These are phyloP conservation scores for Penicillium psychrofluorescens DNA, from an alignment of 495 filamentous ascomycete genomes.

Conservation along the genomic window DNA sequence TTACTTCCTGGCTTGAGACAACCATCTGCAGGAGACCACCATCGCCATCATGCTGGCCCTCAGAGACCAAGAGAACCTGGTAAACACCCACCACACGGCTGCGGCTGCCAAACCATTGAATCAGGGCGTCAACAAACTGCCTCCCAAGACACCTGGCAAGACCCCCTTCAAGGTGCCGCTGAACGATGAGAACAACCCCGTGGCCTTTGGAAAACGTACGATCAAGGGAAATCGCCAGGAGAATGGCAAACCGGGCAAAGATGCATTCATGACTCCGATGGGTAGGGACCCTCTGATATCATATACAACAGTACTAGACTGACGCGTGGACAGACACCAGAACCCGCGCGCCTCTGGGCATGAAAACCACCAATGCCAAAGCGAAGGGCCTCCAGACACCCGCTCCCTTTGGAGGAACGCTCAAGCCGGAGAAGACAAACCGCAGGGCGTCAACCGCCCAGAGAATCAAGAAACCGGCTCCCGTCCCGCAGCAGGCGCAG, in stretches of 20 bases:
- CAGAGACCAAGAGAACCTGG: conserved; percentile 86
- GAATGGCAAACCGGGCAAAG: conserved; percentile 56
- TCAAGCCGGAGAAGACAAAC: conserved; percentile 39
- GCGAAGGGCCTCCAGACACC: conserved; percentile 62
- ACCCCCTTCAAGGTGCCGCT: conserved; percentile 77
- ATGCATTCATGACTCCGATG: conserved; percentile 74
- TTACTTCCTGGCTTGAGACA: background rate
- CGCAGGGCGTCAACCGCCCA: conserved; percentile 46
- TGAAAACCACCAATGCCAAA: conserved; percentile 96
- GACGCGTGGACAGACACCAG: conserved; percentile 45
- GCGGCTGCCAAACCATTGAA: conserved; percentile 77
- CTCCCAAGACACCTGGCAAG: conserved; percentile 79
- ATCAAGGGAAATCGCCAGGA: conserved; percentile 57
- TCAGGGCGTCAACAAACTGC: conserved; percentile 51
- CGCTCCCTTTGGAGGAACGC: conserved; percentile 35
- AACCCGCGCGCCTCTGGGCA: conserved; percentile 73
- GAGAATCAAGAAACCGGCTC: conserved; percentile 37
- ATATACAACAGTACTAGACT: too few species aligned
- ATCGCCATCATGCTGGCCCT: conserved; percentile 63
- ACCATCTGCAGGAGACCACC: conserved; percentile 18
- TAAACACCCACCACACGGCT: conserved; percentile 64
- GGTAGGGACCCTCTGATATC: conserved; percentile 38
- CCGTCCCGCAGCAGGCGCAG: conserved; percentile 26
- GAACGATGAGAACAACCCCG: conserved; percentile 78
- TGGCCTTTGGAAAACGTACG: conserved; percentile 57